Evolutionary conservation across 2,329 filamentous ascomycete genomes (phyloP).

Genomic region (Chrysoporthe cubensis): DNA sequence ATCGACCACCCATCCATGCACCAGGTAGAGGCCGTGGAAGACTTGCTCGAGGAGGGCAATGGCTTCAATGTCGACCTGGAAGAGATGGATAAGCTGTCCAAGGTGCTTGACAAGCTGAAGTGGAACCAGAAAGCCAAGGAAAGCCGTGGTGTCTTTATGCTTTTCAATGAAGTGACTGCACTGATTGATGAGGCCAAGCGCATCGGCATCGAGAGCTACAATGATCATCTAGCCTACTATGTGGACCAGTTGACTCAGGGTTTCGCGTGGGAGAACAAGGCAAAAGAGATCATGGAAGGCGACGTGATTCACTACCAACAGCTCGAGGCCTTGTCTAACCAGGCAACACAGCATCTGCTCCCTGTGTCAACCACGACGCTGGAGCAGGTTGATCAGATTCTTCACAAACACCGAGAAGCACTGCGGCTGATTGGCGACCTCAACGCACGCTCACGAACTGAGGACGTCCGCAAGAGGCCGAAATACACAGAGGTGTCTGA

Average conservation of each 20-base stretch:
- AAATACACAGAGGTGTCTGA: slow-evolving; percentile 89
- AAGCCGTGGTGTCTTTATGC: slow-evolving; percentile 67
- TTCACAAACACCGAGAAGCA: slow-evolving; percentile 94
- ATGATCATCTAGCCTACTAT: slow-evolving; percentile 78
- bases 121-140: slow-evolving; percentile 82
- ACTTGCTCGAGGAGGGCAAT: slow-evolving; percentile 86
- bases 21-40: slow-evolving; percentile 77
- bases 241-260: slow-evolving; percentile 77
- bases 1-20: slow-evolving; percentile 66
- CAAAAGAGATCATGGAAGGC: slow-evolving; percentile 88
- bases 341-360: slow-evolving; percentile 70
- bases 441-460: slow-evolving; percentile 75
- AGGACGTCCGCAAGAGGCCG: slow-evolving; percentile 78
- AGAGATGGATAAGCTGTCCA: slow-evolving; percentile 82
- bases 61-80: slow-evolving; percentile 90
- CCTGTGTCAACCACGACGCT: slow-evolving; percentile 85
- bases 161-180: slow-evolving; percentile 76
- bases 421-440: slow-evolving; percentile 85
- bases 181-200: slow-evolving; percentile 78
- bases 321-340: slow-evolving; percentile 85
- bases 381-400: slow-evolving; percentile 81
- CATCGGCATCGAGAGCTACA: slow-evolving; percentile 77
- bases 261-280: slow-evolving; percentile 89
- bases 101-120: slow-evolving; percentile 79
- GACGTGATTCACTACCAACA: slow-evolving; percentile 94